Evolutionary conservation across 495 filamentous ascomycete genomes (phyloP), one percentile per base, ranked within the genome.

Genomic region (Neurospora sp.): DNA sequence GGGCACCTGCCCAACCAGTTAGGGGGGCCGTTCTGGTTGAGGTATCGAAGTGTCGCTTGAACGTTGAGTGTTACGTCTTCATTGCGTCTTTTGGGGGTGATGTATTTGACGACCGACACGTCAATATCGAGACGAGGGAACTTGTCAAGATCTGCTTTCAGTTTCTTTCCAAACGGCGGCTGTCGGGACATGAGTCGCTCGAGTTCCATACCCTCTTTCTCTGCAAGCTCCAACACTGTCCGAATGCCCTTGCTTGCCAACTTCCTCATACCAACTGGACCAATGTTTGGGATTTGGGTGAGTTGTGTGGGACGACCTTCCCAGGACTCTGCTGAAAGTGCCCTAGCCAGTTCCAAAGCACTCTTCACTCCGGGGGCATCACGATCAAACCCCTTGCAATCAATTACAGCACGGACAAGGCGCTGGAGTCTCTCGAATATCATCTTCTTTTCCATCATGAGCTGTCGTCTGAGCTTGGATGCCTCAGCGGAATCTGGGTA

Each of bases 271-370:
- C 89, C 87, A 4, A 90, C 93, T 16, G 90, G 84, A 0, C 95
- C 96, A 69, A 97, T 87, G n/a, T 90, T 88, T 4, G 92, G 90
- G 10, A 99, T 86, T 78, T 99, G 96, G 72, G 92, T 94, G 79
- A 99, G 88, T 72, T 98, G 93, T 20, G 91, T 85, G 1, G 93
- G 90, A 0, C 91, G 93, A 41, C 91, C 88, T 74, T 98, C 96
- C 96, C 96, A 98, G 5, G 89, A 91, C 73, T 88, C 89, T 12
- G 93, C 94, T 39, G 88, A 86, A 48, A 98, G 85, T 72, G 92
- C 93, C 73, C 96, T 85, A 8, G 90, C 86, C 23, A 98, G 86
- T 77, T 96, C 93, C 18, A 98, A 84, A 12, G 93, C 92, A 73
- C 90, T 91, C 69, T 87, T 87, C 11, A 88, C 86, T 11, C 89